Percentiles rank a stretch among this genome's conserved stretches.
These are phyloP conservation scores for Xylariaceae sp. DNA, from an alignment of 2,329 filamentous ascomycete species.

Conservation along the genomic window DNA sequence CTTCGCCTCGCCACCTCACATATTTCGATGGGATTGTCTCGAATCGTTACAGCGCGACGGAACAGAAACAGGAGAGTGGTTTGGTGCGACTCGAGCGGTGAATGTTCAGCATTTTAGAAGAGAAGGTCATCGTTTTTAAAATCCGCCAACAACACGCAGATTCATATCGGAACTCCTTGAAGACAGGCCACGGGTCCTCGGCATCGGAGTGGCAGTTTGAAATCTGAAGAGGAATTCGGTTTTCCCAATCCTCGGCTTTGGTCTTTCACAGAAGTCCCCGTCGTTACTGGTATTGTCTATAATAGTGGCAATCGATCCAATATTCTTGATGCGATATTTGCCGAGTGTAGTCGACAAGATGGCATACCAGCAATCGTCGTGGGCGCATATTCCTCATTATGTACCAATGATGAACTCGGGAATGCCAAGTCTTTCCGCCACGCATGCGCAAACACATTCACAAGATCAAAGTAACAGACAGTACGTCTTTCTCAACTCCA, in stretches of 20 bases:
- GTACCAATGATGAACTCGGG: slow-evolving; percentile 28
- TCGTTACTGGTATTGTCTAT: background rate
- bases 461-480: slow-evolving; percentile 23
- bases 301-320: background rate
- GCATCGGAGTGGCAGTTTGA: background rate
- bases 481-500: slow-evolving; percentile 19
- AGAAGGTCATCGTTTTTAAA: background rate
- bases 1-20: background rate
- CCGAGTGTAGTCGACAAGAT: slow-evolving; percentile 14
- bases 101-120: background rate
- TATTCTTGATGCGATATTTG: background rate
- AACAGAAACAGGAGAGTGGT: slow-evolving; percentile 18
- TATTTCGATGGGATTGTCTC: slow-evolving; percentile 17
- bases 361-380: slow-evolving; percentile 30
- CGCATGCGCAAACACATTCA: slow-evolving; percentile 26
- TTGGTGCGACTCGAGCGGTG: slow-evolving; percentile 4
- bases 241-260: background rate
- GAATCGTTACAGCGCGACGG: slow-evolving; percentile 9
- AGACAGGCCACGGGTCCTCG: background rate
- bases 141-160: background rate
- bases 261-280: background rate
- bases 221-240: background rate
- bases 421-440: slow-evolving; percentile 25
- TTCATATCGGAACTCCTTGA: background rate
- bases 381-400: slow-evolving; percentile 28